phyloP scores from a whole-genome alignment of 257 asterid species.

The Handroanthus guayacan region DNA sequence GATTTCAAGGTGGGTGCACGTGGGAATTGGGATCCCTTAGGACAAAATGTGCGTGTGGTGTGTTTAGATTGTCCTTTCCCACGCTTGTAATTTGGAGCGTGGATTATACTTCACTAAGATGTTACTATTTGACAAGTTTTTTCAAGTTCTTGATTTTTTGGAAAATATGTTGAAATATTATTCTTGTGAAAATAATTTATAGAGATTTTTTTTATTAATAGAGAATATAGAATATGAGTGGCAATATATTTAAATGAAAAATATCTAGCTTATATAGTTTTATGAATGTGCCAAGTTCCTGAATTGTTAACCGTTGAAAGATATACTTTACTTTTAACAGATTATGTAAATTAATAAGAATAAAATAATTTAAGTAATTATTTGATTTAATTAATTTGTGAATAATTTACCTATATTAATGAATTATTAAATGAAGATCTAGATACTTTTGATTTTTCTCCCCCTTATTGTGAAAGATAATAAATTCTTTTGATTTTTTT shows the following conservation, averaged over 20 bases:
- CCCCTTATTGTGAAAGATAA: neutral
- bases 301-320: neutral
- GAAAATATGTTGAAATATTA: neutral
- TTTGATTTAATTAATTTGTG: neutral
- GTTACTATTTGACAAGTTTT: neutral
- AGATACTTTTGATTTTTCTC: neutral
- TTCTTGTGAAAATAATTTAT: neutral
- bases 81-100: slow-evolving; percentile 36
- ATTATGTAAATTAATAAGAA: neutral
- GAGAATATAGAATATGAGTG: neutral
- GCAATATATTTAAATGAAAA: neutral
- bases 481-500: neutral
- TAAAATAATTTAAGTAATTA: neutral
- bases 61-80: neutral
- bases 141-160: neutral
- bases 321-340: too few species aligned
- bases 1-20: slow-evolving; percentile 34
- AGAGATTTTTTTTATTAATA: neutral
- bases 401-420: neutral
- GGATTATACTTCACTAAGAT: neutral
- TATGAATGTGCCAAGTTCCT: neutral
- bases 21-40: slow-evolving; percentile 33
- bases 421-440: slow-evolving; percentile 3
- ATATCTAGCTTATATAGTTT: neutral
- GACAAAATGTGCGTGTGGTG: slow-evolving; percentile 26